Conservation (phyloP, 2,329 filamentous ascomycete species). For the Paraphoma sp. region DNA sequence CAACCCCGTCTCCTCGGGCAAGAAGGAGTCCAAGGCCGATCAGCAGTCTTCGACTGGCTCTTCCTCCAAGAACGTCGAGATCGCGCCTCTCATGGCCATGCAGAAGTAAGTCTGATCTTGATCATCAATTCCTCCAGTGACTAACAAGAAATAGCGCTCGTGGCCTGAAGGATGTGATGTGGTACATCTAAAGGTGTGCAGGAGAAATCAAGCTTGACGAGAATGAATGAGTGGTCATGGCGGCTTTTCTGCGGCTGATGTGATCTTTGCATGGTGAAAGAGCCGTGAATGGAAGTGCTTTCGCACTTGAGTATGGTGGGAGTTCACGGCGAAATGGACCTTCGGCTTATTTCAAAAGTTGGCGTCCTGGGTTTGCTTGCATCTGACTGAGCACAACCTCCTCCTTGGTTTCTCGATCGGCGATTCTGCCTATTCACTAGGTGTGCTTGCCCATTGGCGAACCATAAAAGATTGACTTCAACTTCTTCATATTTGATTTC, state of each 20-base stretch:
- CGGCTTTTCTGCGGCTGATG: not conserved
- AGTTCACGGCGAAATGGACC: not conserved
- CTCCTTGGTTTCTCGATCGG: not conserved
- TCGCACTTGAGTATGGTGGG: not conserved
- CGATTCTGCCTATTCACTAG: too few species aligned
- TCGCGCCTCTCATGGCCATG: conserved; percentile 51
- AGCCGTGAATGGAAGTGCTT: conserved; percentile 1
- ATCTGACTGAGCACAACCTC: not conserved
- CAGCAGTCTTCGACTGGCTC: conserved; percentile 36
- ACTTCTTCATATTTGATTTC: not conserved
- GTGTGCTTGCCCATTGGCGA: not conserved
- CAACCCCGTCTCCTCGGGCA: conserved; percentile 44
- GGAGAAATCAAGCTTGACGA: not conserved
- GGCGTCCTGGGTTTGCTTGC: not conserved
- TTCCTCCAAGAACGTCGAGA: conserved; percentile 39
- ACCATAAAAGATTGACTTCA: too few species aligned
- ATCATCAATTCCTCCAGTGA: too few species aligned
- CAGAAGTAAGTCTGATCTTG: conserved; percentile 25
- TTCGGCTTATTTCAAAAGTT: conserved; percentile 8
- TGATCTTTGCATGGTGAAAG: not conserved
- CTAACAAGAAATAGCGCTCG: conserved; percentile 13
- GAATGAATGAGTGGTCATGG: not conserved
- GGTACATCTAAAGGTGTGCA: conserved; percentile 53
- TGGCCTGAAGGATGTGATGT: conserved; percentile 54
- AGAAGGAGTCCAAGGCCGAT: conserved; percentile 44